A percentile compares a stretch with the other conserved stretches of the same genome.
Conservation (phyloP, 23 red algal genomes). For the Porphyridium purpureum region DNA sequence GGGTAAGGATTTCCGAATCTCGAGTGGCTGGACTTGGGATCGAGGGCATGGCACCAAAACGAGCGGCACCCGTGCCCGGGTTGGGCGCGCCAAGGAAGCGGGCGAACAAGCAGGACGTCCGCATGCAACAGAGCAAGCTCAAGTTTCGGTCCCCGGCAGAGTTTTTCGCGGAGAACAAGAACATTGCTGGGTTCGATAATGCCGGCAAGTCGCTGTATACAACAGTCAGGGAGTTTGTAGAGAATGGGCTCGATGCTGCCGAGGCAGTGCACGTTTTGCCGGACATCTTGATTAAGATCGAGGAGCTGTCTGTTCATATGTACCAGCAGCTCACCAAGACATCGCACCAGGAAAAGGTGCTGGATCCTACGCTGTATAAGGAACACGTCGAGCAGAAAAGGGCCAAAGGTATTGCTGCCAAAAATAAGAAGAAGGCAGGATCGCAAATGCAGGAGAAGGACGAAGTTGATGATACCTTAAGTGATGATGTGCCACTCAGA, state of each 20-base stretch:
- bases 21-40: too few species aligned
- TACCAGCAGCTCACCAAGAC: conserved; percentile 36
- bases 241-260: conserved; percentile 79
- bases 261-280: conserved; percentile 42
- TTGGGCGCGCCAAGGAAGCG: too few species aligned
- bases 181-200: conserved; percentile 95
- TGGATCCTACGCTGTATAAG: conserved; percentile 53
- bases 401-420: neutral
- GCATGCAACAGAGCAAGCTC: conserved; percentile 12
- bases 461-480: neutral
- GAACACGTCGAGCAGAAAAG: conserved; percentile 12
- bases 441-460: neutral
- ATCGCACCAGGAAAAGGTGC: conserved; percentile 2
- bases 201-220: conserved; percentile 79
- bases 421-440: neutral
- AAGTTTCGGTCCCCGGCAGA: conserved; percentile 77
- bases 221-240: conserved; percentile 74
- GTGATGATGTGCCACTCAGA: too few species aligned
- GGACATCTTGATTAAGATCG: conserved; percentile 16
- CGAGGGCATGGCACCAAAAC: too few species aligned
- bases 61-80: too few species aligned
- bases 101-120: too few species aligned
- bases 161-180: conserved; percentile 97
- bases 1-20: too few species aligned
- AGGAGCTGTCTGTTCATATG: conserved; percentile 11